Percentiles rank a stretch among this genome's conserved stretches.
Conservation (phyloP, 139 green algal species). For the Chlorokybus atmophyticus region DNA sequence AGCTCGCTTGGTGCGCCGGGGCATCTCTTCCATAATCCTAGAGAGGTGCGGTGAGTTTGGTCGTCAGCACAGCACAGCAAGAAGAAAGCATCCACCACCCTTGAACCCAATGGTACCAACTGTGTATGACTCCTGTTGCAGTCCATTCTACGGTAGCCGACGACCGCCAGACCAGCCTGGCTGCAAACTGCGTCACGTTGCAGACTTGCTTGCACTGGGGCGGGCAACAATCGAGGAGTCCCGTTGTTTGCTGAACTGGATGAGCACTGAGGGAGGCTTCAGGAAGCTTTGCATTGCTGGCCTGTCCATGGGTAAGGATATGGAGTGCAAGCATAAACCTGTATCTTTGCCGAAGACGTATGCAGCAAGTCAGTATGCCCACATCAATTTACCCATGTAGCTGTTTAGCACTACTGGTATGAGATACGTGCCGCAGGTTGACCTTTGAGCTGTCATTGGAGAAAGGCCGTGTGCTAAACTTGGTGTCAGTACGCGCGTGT, state of each 20-base stretch:
- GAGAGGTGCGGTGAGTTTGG: slow-evolving; percentile 8
- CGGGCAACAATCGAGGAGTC: slow-evolving; percentile 23
- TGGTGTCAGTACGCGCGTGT: no score
- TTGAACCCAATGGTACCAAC: not conserved
- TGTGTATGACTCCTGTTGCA: not conserved
- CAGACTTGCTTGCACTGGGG: slow-evolving; percentile 20
- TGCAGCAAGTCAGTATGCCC: no score
- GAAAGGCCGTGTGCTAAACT: no score
- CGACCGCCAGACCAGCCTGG: slow-evolving; percentile 8
- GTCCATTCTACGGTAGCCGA: slow-evolving; percentile 24
- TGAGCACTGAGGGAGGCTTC: slow-evolving; percentile 6
- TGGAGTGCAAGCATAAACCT: no score
- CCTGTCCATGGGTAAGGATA: slow-evolving; percentile 18
- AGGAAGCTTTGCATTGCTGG: slow-evolving; percentile 13
- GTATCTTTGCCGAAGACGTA: no score
- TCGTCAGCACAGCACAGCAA: not conserved
- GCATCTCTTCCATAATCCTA: slow-evolving; percentile 21
- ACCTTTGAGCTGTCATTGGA: no score
- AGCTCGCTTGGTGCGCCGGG: slow-evolving; percentile 1
- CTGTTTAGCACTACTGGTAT: no score
- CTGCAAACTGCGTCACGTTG: slow-evolving; percentile 20
- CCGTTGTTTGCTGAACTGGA: slow-evolving; percentile 19
- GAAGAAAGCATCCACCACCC: not conserved
- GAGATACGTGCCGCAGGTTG: no score
- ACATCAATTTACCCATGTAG: no score